Conservation (phyloP, 176 grass and related monocot species). For the Themeda triandra region DNA sequence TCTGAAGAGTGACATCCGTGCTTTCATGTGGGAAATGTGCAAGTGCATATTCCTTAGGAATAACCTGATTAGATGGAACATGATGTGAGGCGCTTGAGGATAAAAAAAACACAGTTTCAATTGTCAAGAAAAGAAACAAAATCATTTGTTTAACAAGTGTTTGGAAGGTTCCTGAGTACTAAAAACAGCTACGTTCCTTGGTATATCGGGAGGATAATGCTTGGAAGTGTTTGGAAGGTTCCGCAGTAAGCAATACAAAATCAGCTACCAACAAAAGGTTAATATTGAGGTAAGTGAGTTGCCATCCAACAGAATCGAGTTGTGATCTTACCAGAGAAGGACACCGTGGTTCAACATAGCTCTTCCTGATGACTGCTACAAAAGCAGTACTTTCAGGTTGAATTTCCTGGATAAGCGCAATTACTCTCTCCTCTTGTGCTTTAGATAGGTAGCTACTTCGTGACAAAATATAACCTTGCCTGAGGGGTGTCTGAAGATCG, state of each 20-base stretch:
- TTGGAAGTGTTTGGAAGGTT: no score
- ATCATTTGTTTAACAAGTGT: not conserved
- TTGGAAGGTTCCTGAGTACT: not conserved
- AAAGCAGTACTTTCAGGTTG: not conserved
- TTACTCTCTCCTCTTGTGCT: not conserved
- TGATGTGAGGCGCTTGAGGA: not conserved
- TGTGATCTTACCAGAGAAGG: slow-evolving; percentile 22
- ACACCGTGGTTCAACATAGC: not conserved
- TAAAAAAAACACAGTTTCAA: not conserved
- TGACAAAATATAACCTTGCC: not conserved
- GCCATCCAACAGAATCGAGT: not conserved
- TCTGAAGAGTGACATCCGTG: slow-evolving; percentile 14
- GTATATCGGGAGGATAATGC: not conserved
- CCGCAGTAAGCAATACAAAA: not conserved
- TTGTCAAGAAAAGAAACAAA: not conserved
- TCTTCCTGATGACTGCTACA: slow-evolving; percentile 31
- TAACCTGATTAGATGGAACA: slow-evolving; percentile 17
- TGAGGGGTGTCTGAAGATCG: not conserved
- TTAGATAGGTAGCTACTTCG: not conserved
- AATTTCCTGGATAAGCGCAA: slow-evolving; percentile 1
- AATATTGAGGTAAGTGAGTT: not conserved
- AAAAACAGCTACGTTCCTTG: not conserved
- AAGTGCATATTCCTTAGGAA: slow-evolving; percentile 26
- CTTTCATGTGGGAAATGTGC: slow-evolving; percentile 19
- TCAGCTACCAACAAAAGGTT: not conserved